Evolutionary conservation across 2,329 filamentous ascomycete species (phyloP), one percentile per base, ranked within the genome.

Genomic region (Xylariaceae sp.): DNA sequence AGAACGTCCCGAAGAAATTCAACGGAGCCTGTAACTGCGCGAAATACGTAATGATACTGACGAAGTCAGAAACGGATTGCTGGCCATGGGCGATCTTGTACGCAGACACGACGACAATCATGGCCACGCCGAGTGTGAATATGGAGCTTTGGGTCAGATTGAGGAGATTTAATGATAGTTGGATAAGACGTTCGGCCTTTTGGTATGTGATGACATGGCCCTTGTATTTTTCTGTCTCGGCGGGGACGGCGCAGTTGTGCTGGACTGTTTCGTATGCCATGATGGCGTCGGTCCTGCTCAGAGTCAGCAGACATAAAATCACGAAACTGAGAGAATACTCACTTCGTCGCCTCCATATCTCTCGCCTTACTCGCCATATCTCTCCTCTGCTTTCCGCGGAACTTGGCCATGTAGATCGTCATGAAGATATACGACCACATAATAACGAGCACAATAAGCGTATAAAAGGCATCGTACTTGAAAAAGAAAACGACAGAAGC

Each of bases 61-160:
- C 81, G 59, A 87, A 87, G 53, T 81, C 77, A 59, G 82, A 79
- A 13, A 85, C 81, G 2, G 74, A 75, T 59, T 80, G 77, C 61
- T 80, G 72, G 8, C 78, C 78, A 4, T 76, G 78, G 0, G 82
- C 82, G 51, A 87, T 83, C 67, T 86, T 83, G 68, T 84, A 86
- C 1, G 83, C 83, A 2, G 82, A 83, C 35, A 87, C 80, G 62
- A 80, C 82, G 61, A 84, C 84, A 1, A 83, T 80, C n/a, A 85
- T 71, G 13, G 84, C 79, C 3, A 85, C 77, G 8, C 83, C 84
- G 2, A 84, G 64, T 67, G 83, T 84, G 66, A 87, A 86, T n/a
- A 86, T 80, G 55, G 84, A 78, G 69, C 83, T 86, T 64, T 87
- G 84, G 0, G 81, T 80, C 9, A 85, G 79, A 66, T 86, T 87